A percentile compares a stretch with the other conserved stretches of the same genome.
phyloP scores from a whole-genome alignment of 257 asterid genomes.

The Solanum sitiens region DNA sequence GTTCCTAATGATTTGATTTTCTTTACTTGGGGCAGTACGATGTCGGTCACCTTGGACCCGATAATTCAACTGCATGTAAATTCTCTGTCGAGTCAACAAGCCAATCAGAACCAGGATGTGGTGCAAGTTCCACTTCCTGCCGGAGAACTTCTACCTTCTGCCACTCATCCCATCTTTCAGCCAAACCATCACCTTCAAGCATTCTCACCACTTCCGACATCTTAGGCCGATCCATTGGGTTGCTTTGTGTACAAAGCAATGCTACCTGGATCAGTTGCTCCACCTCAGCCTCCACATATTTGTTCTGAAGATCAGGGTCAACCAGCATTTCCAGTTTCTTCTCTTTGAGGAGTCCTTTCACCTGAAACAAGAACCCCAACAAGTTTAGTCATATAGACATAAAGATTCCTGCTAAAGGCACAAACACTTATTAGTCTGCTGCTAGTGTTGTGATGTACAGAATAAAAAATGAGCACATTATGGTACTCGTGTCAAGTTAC shows the following conservation, averaged over 20 bases:
- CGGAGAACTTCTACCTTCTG: constrained; percentile 54
- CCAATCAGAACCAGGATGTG: constrained; percentile 37
- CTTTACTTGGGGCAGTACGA: background rate
- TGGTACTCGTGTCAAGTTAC: background rate
- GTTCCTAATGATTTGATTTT: constrained; percentile 6
- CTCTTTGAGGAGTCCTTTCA: constrained; percentile 40
- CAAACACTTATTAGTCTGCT: background rate
- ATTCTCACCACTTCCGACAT: constrained; percentile 48
- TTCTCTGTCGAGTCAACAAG: constrained; percentile 43
- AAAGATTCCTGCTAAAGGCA: background rate
- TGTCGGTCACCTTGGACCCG: constrained; percentile 47
- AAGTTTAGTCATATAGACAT: background rate
- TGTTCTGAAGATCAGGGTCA: constrained; percentile 40
- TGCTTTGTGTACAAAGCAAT: constrained; percentile 38
- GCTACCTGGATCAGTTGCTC: constrained; percentile 49
- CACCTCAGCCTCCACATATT: constrained; percentile 35
- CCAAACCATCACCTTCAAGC: constrained; percentile 49
- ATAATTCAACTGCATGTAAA: constrained; percentile 39
- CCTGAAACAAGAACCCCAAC: constrained; percentile 13
- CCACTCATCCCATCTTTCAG: constrained; percentile 56
- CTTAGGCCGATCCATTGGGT: constrained; percentile 43
- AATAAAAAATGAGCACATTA: background rate
- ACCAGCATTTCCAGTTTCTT: constrained; percentile 43
- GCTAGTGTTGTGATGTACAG: background rate
- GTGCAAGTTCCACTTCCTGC: constrained; percentile 35